These are phyloP conservation scores for Tolypocladium sp. DNA, from an alignment of 2,329 filamentous ascomycete species.

Conservation along the genomic window DNA sequence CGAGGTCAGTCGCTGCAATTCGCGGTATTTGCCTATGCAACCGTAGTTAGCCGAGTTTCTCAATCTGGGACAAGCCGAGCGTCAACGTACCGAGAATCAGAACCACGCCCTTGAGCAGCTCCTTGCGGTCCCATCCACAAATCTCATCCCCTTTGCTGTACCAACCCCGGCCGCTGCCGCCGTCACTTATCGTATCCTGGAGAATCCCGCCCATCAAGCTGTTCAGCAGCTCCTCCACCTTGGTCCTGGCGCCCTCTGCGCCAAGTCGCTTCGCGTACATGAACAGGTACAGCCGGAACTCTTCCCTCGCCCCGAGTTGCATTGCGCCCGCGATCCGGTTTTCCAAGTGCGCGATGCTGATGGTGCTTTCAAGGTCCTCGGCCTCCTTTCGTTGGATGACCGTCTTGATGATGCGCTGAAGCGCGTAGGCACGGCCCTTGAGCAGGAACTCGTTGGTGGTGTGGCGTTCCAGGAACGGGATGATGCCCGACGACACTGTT, in stretches of 20 bases:
- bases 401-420: conserved; percentile 86
- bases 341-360: conserved; percentile 90
- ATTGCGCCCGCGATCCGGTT: conserved; percentile 87
- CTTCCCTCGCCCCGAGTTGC: conserved; percentile 76
- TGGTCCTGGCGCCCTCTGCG: conserved; percentile 75
- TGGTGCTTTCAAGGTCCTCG: conserved; percentile 81
- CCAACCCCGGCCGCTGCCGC: conserved; percentile 47
- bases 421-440: conserved; percentile 81
- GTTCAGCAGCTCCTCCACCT: conserved; percentile 87
- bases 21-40: conserved; percentile 76
- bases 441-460: conserved; percentile 89
- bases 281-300: conserved; percentile 89
- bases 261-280: conserved; percentile 98
- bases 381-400: conserved; percentile 83
- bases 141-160: conserved; percentile 60
- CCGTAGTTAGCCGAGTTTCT: conserved; percentile 12
- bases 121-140: conserved; percentile 84
- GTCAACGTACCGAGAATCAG: conserved; percentile 72
- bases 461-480: conserved; percentile 86
- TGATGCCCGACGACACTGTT: conserved; percentile 77
- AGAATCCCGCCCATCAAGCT: conserved; percentile 66
- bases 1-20: conserved; percentile 87
- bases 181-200: conserved; percentile 44
- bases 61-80: neutral
- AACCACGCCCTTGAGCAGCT: conserved; percentile 82